Base-by-base conservation (phyloP, 805 yeast species). In the Spathaspora arborariae region DNA sequence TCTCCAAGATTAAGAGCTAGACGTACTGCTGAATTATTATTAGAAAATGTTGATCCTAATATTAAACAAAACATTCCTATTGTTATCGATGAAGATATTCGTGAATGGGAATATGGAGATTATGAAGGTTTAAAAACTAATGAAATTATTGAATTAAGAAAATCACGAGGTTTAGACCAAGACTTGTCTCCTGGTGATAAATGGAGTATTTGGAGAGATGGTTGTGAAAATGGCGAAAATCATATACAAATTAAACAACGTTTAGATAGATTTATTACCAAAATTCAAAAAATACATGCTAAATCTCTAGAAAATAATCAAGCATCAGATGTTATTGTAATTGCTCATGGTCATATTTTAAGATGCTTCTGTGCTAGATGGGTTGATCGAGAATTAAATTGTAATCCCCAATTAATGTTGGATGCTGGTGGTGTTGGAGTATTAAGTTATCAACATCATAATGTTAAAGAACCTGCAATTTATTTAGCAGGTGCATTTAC, bases 341-440 rank as follows among this genome's bases (percentile, higher is more conserved):
- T 91, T 49, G 97, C 92, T 9, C 98, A 92, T 61, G 98, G 98
- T 39, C 98, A 92, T 59, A 86, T 91, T 42, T 71, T 92, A 56
- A 82, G 97, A 59, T 86, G 92, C 61, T 81, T 92, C 58, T 95
- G 92, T 6, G 88, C 90, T 18, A 70, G 96, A 49, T 92, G 98
- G 98, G 81, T 87, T 34, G 79, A 76, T 2, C 65, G 74, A 36
- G 73, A 74, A n/a, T 70, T 85, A 48, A 62, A 68, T 51, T 68
- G 62, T 41, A 87, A 91, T 62, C 97, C 97, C 8, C 80, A 84
- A 54, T 83, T 90, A 64, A 72, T 92, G 63, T 72, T 92, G 55
- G 97, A 92, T 62, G 96, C 98, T 21, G 97, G 97, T 53, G 97
- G 96, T 38, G 88, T 89, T 37, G 96, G 97, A 51, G 96, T 90